These are phyloP conservation scores for Avena sativa DNA, from an alignment of 176 grass and related monocot genomes.

Conservation along the genomic window DNA sequence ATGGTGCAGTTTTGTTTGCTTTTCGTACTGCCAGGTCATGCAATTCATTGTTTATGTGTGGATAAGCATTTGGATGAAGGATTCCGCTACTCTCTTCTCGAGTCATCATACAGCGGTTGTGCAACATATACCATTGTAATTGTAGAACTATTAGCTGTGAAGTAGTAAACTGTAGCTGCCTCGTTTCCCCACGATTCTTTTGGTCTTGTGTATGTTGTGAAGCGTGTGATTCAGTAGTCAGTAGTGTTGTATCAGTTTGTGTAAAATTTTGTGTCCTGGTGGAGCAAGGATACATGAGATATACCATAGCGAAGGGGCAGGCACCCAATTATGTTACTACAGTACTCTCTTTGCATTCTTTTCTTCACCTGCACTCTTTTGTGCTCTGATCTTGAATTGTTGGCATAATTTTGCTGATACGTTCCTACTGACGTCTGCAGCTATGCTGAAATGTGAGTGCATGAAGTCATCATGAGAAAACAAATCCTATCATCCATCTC, in stretches of 20 bases:
- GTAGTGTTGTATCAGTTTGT: slow-evolving; percentile 31
- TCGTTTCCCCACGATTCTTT: slow-evolving; percentile 15
- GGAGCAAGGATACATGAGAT: slow-evolving; percentile 28
- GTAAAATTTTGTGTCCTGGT: slow-evolving; percentile 30
- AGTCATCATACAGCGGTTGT: slow-evolving; percentile 1
- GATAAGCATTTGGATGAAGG: not conserved
- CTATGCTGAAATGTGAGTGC: not conserved
- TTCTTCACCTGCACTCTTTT: not conserved
- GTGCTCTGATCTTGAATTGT: not conserved
- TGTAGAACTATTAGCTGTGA: slow-evolving; percentile 31
- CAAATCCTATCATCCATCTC: not conserved
- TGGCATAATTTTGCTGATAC: not conserved
- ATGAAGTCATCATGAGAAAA: not conserved
- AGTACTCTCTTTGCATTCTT: not conserved
- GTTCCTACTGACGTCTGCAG: not conserved
- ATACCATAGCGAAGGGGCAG: slow-evolving; percentile 22
- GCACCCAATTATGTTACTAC: not conserved
- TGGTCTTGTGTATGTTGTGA: slow-evolving; percentile 46
- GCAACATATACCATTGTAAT: slow-evolving; percentile 33
- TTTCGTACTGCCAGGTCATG: slow-evolving; percentile 36
- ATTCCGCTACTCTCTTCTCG: not conserved
- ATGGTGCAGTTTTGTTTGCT: slow-evolving; percentile 23
- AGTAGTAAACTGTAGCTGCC: slow-evolving; percentile 7
- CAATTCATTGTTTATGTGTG: slow-evolving; percentile 45
- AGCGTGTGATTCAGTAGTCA: slow-evolving; percentile 23